Base-by-base conservation (phyloP, 306 rosid species). In the Casuarina equisetifolia region DNA sequence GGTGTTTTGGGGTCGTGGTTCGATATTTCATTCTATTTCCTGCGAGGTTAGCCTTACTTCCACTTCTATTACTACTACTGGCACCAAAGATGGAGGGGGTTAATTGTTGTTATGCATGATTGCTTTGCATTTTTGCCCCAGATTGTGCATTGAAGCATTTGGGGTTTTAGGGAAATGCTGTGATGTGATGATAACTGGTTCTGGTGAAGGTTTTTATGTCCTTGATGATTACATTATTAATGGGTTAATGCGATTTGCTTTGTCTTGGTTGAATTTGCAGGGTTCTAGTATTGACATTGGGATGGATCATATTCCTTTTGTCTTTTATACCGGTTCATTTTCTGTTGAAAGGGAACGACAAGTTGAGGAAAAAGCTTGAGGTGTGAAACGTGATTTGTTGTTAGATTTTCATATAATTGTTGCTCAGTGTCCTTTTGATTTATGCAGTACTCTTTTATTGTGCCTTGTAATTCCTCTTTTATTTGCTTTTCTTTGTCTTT, bases 231-330 rank as follows among this genome's bases (percentile, higher is more conserved):
- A 57, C 58, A 55, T 58, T 11, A 2, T 62, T 67, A 64, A 54
- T 46, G n/a, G 54, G 66, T 10, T 73, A 9, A 20, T 71, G 8
- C 9, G 55, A 40, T 53, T 35, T 69, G 76, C 69, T 13, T 38
- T 67, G 25, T 17, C 71, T 70, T 48, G 59, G 54, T 72, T 78
- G 50, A 81, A 68, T 68, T 9, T 91, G 84, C 97, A 95, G 98
- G 96, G 96, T 87, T 82, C 55, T 92, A 20, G 90, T 85, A 70
- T 86, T 95, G 90, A 86, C 98, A 9, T 72, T 92, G 39, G 97
- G 97, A 80, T 95, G 98, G 97, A 89, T 95, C 76, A 88, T 95
- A 71, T 92, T 95, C 90, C 97, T 95, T 77, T 92, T 93, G 1
- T 76, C 91, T 43, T 95, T 89, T 88, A 89, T 91, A 79, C 92